phyloP scores from a whole-genome alignment of 805 yeast species.

The Tetrapisispora namnaoensis region DNA sequence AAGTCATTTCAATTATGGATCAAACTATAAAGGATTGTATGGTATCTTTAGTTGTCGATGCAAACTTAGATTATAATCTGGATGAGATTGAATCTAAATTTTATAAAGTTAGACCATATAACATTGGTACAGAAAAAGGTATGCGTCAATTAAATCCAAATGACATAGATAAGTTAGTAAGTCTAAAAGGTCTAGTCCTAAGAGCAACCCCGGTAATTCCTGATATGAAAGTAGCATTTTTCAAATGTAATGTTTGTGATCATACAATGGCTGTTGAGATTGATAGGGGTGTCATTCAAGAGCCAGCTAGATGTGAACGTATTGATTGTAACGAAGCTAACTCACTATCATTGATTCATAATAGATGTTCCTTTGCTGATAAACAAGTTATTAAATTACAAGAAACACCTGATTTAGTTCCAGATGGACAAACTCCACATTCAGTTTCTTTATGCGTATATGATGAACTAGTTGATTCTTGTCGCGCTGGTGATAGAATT shows the following conservation, averaged over 20 bases:
- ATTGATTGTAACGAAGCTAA: slow-evolving; percentile 70
- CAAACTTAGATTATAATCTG: slow-evolving; percentile 39
- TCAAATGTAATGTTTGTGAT: slow-evolving; percentile 89
- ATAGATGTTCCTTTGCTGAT: slow-evolving; percentile 87
- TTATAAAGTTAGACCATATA: slow-evolving; percentile 84
- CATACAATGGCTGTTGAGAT: slow-evolving; percentile 87
- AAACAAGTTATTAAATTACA: slow-evolving; percentile 90
- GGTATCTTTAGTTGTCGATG: slow-evolving; percentile 59
- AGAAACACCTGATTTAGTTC: slow-evolving; percentile 92
- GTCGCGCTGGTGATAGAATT: slow-evolving; percentile 93
- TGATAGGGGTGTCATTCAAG: slow-evolving; percentile 89
- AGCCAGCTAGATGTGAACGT: slow-evolving; percentile 90
- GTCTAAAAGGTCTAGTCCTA: slow-evolving; percentile 82
- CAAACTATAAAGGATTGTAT: slow-evolving; percentile 86
- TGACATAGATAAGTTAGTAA: slow-evolving; percentile 87
- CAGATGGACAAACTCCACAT: slow-evolving; percentile 98
- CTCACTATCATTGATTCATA: slow-evolving; percentile 86
- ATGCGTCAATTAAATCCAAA: slow-evolving; percentile 90
- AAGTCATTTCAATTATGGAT: slow-evolving; percentile 95
- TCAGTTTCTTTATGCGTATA: slow-evolving; percentile 88
- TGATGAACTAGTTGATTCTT: slow-evolving; percentile 89
- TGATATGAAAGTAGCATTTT: slow-evolving; percentile 95
- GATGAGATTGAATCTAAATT: slow-evolving; percentile 68
- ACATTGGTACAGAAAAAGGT: slow-evolving; percentile 62
- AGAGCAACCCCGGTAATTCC: slow-evolving; percentile 89